Conservation (phyloP, 2,329 filamentous ascomycete species). For the Cladobotryum mycophilum region DNA sequence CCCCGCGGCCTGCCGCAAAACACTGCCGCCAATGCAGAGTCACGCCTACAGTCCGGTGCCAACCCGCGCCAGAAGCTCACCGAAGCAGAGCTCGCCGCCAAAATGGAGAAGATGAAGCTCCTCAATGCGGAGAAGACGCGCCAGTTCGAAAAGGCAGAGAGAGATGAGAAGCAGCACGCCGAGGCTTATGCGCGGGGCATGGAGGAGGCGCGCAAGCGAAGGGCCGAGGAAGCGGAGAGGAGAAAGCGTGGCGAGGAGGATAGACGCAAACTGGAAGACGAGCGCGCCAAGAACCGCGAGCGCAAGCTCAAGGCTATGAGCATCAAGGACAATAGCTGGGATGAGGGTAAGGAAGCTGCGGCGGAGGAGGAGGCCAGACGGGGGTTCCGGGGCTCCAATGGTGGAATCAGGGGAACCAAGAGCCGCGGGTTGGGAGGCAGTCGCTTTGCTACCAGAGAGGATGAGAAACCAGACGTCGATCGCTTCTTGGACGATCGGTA, state of each 20-base stretch:
- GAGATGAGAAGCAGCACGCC: slow-evolving; percentile 51
- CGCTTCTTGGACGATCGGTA: slow-evolving; percentile 31
- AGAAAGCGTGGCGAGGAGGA: slow-evolving; percentile 47
- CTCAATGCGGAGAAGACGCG: slow-evolving; percentile 51
- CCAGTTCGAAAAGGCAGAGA: slow-evolving; percentile 52
- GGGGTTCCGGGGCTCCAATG: slow-evolving; percentile 38
- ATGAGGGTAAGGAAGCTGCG: slow-evolving; percentile 47
- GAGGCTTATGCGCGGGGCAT: slow-evolving; percentile 48
- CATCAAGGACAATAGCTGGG: slow-evolving; percentile 50
- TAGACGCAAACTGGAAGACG: slow-evolving; percentile 47
- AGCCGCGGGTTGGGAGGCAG: slow-evolving; percentile 34
- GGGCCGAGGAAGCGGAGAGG: slow-evolving; percentile 47
- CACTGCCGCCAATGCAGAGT: slow-evolving; percentile 30
- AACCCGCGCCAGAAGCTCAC: slow-evolving; percentile 57
- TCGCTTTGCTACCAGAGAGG: slow-evolving; percentile 36
- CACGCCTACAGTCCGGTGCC: slow-evolving; percentile 47
- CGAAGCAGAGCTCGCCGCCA: slow-evolving; percentile 50
- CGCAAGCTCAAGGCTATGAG: slow-evolving; percentile 55
- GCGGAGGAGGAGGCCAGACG: slow-evolving; percentile 35
- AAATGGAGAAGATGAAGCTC: slow-evolving; percentile 57
- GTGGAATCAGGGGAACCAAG: slow-evolving; percentile 34
- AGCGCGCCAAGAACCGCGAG: slow-evolving; percentile 54
- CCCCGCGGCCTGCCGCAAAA: slow-evolving; percentile 18
- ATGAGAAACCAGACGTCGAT: slow-evolving; percentile 29
- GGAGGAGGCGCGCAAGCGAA: slow-evolving; percentile 48